These are phyloP conservation scores for Ganoderma meredithae DNA, from an alignment of 1,284 basidiomycete genomes.

Conservation along the genomic window DNA sequence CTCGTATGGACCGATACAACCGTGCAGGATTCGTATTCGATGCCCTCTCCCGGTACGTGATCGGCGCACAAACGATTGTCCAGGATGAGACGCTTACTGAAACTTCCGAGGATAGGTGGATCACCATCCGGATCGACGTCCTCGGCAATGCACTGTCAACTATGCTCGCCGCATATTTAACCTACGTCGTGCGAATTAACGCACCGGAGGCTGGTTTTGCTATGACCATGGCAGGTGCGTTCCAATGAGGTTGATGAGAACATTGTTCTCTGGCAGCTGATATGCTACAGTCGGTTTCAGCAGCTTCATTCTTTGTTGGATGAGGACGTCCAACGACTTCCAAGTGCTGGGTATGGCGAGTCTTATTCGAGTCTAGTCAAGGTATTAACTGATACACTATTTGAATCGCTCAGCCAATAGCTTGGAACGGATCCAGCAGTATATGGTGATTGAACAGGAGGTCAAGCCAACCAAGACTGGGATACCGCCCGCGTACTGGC, in stretches of 20 bases:
- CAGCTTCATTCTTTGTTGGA: slow-evolving; percentile 59
- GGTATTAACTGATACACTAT: not conserved
- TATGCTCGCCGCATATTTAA: slow-evolving; percentile 59
- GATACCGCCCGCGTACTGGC: slow-evolving; percentile 81
- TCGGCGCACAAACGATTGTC: not conserved
- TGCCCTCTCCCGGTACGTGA: slow-evolving; percentile 56
- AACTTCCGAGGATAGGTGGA: slow-evolving; percentile 21
- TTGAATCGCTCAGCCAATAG: slow-evolving; percentile 20
- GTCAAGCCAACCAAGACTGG: slow-evolving; percentile 54
- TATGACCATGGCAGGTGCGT: slow-evolving; percentile 54
- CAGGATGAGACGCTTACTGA: not conserved
- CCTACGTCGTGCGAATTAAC: slow-evolving; percentile 50
- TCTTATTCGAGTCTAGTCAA: not conserved
- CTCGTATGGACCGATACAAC: slow-evolving; percentile 56
- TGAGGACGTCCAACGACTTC: slow-evolving; percentile 61
- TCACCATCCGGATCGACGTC: slow-evolving; percentile 46
- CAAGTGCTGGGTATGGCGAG: slow-evolving; percentile 56
- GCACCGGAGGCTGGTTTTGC: slow-evolving; percentile 57
- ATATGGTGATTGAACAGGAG: slow-evolving; percentile 78
- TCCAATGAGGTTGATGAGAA: not conserved
- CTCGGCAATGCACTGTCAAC: slow-evolving; percentile 59
- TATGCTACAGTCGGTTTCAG: slow-evolving; percentile 58
- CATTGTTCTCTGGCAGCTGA: not conserved
- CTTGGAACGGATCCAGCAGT: slow-evolving; percentile 59
- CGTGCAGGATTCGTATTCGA: slow-evolving; percentile 53